phyloP scores from a whole-genome alignment of 192 early-diverging fungal species.

The Blastocladiella britannica region DNA sequence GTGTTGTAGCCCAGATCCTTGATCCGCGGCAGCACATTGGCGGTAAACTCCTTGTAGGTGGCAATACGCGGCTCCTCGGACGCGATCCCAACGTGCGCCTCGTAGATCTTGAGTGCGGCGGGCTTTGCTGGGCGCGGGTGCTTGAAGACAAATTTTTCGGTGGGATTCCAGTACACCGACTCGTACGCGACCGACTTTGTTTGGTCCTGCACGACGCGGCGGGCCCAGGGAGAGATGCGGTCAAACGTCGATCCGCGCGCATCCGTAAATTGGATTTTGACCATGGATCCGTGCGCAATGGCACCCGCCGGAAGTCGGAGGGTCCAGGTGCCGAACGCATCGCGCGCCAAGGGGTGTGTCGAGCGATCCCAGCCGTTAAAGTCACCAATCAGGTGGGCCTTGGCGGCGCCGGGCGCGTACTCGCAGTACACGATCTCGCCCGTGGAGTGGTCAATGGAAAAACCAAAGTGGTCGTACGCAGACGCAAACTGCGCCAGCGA shows the following conservation, averaged over 20 bases:
- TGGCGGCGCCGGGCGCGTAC: slow-evolving; percentile 72
- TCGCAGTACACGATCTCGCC: slow-evolving; percentile 63
- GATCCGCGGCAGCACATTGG: slow-evolving; percentile 68
- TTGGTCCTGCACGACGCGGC: slow-evolving; percentile 67
- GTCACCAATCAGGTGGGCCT: slow-evolving; percentile 70
- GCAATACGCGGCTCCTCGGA: slow-evolving; percentile 58
- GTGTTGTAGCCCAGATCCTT: slow-evolving; percentile 60
- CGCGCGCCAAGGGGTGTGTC: slow-evolving; percentile 52
- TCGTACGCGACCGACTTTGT: slow-evolving; percentile 64
- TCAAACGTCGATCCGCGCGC: slow-evolving; percentile 57
- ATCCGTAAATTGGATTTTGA: slow-evolving; percentile 69
- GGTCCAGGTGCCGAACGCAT: slow-evolving; percentile 69
- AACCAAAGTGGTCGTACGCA: slow-evolving; percentile 61
- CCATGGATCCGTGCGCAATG: slow-evolving; percentile 70
- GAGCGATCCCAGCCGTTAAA: slow-evolving; percentile 79
- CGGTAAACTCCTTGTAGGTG: slow-evolving; percentile 78
- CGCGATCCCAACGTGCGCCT: slow-evolving; percentile 90
- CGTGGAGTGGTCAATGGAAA: slow-evolving; percentile 39
- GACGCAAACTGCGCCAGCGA: slow-evolving; percentile 68
- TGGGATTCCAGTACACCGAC: slow-evolving; percentile 84
- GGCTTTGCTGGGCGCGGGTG: slow-evolving; percentile 50
- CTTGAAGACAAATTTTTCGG: slow-evolving; percentile 52
- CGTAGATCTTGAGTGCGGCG: slow-evolving; percentile 58
- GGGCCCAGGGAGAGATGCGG: slow-evolving; percentile 75
- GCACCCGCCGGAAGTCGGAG: slow-evolving; percentile 36